Evolutionary conservation across 345 rosid species (phyloP).

Genomic region (Syzygium grande): DNA sequence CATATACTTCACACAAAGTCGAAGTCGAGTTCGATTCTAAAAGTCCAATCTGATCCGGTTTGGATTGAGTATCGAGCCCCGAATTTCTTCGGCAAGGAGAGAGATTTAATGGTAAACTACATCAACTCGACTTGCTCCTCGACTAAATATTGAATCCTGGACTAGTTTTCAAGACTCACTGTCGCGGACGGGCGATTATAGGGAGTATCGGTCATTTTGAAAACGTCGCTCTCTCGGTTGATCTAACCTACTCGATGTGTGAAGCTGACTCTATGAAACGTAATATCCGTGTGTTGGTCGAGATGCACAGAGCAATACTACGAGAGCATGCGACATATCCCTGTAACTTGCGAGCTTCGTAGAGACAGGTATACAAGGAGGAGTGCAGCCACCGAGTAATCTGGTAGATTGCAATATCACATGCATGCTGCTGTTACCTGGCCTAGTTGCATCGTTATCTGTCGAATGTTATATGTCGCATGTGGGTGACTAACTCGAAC

Average conservation of each 20-base stretch:
- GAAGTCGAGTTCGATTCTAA: too few relatives aligned
- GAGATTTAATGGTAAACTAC: neutral
- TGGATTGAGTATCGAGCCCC: neutral
- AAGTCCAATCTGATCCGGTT: neutral
- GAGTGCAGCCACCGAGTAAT: neutral
- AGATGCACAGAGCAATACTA: neutral
- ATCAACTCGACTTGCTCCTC: neutral
- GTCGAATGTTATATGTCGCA: neutral
- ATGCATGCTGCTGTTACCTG: neutral
- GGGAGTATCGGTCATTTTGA: neutral
- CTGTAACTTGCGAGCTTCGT: too few relatives aligned
- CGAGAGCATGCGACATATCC: too few relatives aligned
- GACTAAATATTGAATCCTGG: fast-evolving
- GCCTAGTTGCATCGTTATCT: neutral
- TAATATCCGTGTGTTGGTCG: neutral
- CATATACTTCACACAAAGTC: too few relatives aligned
- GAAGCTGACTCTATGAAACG: neutral
- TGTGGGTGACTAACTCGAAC: neutral
- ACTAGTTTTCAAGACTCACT: neutral
- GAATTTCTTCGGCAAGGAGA: neutral
- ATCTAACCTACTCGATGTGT: neutral
- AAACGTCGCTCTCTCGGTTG: neutral
- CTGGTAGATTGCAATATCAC: neutral
- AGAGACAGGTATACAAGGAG: neutral
- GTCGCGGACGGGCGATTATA: neutral